Evolutionary conservation across 2,329 filamentous ascomycete species (phyloP), one percentile per base, ranked within the genome.

Genomic region (Fusarium torreyae): DNA sequence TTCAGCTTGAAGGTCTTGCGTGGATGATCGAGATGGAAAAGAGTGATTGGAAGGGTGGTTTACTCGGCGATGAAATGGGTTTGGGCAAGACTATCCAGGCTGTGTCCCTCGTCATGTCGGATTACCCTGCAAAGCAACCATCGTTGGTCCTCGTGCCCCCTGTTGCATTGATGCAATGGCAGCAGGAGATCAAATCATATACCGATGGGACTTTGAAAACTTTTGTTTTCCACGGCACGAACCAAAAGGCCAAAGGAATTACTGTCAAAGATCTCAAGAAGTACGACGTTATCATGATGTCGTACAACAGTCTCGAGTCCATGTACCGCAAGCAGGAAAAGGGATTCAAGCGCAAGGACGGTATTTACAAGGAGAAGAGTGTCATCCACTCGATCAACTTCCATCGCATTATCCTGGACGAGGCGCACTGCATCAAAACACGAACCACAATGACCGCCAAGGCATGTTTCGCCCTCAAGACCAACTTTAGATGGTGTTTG

Each of bases 11-110:
- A 80, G 96, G 96, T 6, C 84, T 99, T 39, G 91, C 94, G 51
- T 99, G 96, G 96, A 97, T 99, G 94, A 89, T 87, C 64, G 90
- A 87, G 57, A 97, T 98, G 86, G 96, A 99, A 78, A 84, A 92
- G 80, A 92, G 89, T 0, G 82, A 91, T 39, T 98, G 94, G 87
- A 93, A 90, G 75, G 96, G 96, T 18, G 96, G 96, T 15, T 85
- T 99, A 4, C 87, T 99, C 3, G 96, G 96, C 62, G 96, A 99
- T 73, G 96, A 99, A 81, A 99, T 99, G 96, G 96, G 96, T 8
- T 92, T 99, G 82, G 96, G 96, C 50, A 99, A 99, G 83, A 99
- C 96, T 0, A 98, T 99, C 51, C 96, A 99, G 80, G 95, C 96
- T 4, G 96, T 99, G 18, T 98, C 95, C 5, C 87, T 99, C 44